Base-by-base conservation (phyloP, 257 asterid species). In the Rehmannia glutinosa region DNA sequence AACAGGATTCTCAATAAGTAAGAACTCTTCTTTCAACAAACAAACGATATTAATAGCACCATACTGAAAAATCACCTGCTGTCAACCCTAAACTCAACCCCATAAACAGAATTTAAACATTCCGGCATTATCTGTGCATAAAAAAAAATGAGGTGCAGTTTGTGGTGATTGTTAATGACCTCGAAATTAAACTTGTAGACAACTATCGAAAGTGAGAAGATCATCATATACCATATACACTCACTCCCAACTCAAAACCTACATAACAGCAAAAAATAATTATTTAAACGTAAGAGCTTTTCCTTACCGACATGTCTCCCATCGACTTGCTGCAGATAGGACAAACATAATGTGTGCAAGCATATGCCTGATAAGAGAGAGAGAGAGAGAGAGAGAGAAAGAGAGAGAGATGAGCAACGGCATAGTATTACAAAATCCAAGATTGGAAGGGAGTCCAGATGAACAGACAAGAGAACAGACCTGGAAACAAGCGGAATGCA, bases 401-500 rank as follows among this genome's bases (percentile, higher is more conserved):
- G 60, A 60, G 23, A 42, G 17, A 68, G 52, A 32, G 24, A 51
- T 38, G n/a, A n/a, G n/a, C n/a, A n/a, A n/a, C n/a, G n/a, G n/a
- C n/a, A 43, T 19, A 49, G 12, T 8, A 7, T 58, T 1, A 20
- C 32, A 42, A 8, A 33, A 24, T 17, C 33, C 17, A 61, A 27
- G 36, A 50, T 33, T 0, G 28, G 19, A 30, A 45, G 19, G 1
- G 24, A 43, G 24, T 0, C 25, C 49, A 24, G 39, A 19, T 45
- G 5, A 71, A 66, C 33, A 68, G 25, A 51, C 55, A 41, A 73
- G 49, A 6, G 9, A 62, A 52, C 58, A 50, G 38, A 92, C 98
- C 98, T 93, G 98, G 77, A 93, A 93, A 79, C 98, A 93, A 81
- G 97, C 95, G 43, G 98, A 93, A 77, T 93, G 98, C 94, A 93